Base-by-base conservation (phyloP, 176 grass and related monocot species). In the Panicum miliaceum region DNA sequence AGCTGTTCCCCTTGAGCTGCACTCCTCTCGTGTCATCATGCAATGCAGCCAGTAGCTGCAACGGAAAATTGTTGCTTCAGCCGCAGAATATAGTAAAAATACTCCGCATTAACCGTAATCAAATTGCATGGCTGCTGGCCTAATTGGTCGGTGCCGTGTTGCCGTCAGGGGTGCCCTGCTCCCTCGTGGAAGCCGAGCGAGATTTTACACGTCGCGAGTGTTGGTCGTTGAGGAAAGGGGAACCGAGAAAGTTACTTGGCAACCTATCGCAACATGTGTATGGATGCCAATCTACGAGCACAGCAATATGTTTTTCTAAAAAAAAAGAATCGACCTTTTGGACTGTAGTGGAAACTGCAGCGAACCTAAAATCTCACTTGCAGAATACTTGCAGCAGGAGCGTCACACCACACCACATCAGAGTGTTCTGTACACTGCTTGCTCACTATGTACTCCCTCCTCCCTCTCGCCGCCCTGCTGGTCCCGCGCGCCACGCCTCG, bases 201-300 rank as follows among this genome's bases (percentile, higher is more conserved):
- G 68, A 32, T 62, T 70, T 22, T 43, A 60, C 77, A 71, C 40
- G 53, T 13, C 43, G 14, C 62, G 0, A 54, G 43, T 64, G 83
- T 26, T 42, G 51, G 71, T 77, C 53, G 83, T 85, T 77, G 88
- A 57, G 88, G 48, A 82, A 82, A 82, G 53, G 25, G 20, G 25
- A 73, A 14, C 53, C 6, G 7, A 20, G 81, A 73, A 70, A 85
- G 70, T 59, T 77, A 90, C 88, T 4, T 12, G 32, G 14, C 20
- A 47, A 82, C 83, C 72, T 40, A 72, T 86, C 20, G 26, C 72
- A 45, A 68, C 40, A 38, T 66, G 40, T 27, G 70, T 77, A 2
- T 26, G 42, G 63, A 85, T 63, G 61, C 50, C 54, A 62, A 75
- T 72, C 38, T 14, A 46, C 41, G 32, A 81, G 61, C 7, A 26